phyloP scores from a whole-genome alignment of 495 filamentous ascomycete genomes.

The Halenospora varia region DNA sequence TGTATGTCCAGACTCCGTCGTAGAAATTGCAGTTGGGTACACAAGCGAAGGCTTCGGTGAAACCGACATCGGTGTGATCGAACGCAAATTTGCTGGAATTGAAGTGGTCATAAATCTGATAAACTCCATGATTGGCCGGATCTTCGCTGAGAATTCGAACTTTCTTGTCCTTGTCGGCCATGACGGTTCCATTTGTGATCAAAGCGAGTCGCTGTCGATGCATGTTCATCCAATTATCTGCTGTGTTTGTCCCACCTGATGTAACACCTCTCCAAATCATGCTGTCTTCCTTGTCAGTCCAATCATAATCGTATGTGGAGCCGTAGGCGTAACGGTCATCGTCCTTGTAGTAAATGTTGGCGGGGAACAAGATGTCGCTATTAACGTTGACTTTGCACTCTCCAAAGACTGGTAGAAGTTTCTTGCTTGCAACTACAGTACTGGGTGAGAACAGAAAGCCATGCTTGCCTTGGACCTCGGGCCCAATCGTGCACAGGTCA shows the following conservation, averaged over 20 bases:
- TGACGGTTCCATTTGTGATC: slow-evolving; percentile 62
- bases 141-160: slow-evolving; percentile 35
- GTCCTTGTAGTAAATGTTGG: slow-evolving; percentile 69
- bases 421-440: slow-evolving; percentile 46
- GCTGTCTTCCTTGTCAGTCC: slow-evolving; percentile 51
- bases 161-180: slow-evolving; percentile 41
- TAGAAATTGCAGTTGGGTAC: slow-evolving; percentile 47
- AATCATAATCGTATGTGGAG: slow-evolving; percentile 42
- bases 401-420: slow-evolving; percentile 67
- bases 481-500: neutral
- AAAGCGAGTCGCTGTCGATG: slow-evolving; percentile 70
- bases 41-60: slow-evolving; percentile 33
- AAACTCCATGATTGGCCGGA: slow-evolving; percentile 19
- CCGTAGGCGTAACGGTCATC: slow-evolving; percentile 60
- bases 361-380: slow-evolving; percentile 76
- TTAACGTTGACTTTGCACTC: slow-evolving; percentile 74
- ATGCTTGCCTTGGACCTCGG: slow-evolving; percentile 53
- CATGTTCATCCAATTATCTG: slow-evolving; percentile 60
- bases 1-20: slow-evolving; percentile 38
- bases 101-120: slow-evolving; percentile 35
- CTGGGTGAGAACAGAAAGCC: slow-evolving; percentile 68
- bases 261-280: slow-evolving; percentile 69
- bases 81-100: slow-evolving; percentile 32
- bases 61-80: slow-evolving; percentile 39
- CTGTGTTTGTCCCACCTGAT: slow-evolving; percentile 58